phyloP scores from a whole-genome alignment of 257 asterid genomes.

The Petunia secreta region DNA sequence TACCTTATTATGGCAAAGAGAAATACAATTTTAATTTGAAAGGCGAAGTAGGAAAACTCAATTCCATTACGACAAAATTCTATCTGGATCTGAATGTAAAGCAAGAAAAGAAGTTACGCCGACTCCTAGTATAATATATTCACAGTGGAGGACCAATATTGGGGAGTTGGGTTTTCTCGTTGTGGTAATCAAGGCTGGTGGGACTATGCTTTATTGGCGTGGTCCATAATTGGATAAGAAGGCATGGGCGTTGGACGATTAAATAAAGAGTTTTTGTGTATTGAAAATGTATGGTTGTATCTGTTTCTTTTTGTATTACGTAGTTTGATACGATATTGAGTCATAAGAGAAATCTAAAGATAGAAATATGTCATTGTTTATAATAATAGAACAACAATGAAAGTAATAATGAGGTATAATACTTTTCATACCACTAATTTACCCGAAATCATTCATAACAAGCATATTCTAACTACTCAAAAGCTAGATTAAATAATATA shows the following conservation, averaged over 20 bases:
- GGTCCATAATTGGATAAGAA: background rate
- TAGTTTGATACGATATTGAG: no score
- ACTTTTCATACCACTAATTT: no score
- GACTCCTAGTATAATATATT: background rate
- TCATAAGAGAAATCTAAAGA: no score
- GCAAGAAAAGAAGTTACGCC: conserved; percentile 4
- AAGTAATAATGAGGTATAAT: no score
- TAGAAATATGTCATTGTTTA: no score
- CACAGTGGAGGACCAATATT: conserved; percentile 8
- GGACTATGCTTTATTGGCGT: conserved; percentile 14
- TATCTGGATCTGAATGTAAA: background rate
- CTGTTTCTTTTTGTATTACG: no score
- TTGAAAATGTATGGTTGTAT: no score
- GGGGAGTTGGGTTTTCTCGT: conserved; percentile 16
- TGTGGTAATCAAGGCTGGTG: conserved; percentile 15
- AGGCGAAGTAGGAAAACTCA: conserved; percentile 25
- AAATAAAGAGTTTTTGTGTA: background rate
- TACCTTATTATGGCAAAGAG: background rate
- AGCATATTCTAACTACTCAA: no score
- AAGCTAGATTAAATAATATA: no score
- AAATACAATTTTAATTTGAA: background rate
- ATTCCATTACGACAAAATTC: conserved; percentile 26
- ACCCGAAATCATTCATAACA: no score
- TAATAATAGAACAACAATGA: no score
- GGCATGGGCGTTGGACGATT: background rate